A percentile compares a stretch with the other conserved stretches of the same genome.
Conservation (phyloP, 257 asterid species). For the Linderniella brevidens region DNA sequence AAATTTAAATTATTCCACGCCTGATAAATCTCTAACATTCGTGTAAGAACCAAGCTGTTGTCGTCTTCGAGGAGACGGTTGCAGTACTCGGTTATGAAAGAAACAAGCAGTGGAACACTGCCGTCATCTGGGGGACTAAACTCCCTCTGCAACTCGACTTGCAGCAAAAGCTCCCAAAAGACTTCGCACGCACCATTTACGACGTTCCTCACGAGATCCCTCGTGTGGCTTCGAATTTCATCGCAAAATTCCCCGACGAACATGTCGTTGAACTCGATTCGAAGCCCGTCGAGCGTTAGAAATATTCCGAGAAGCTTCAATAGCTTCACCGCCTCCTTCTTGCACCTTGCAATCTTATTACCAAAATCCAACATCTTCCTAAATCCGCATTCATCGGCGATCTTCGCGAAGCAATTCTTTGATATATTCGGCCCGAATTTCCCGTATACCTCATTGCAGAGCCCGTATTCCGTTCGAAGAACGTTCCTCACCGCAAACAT, state of each 20-base stretch:
- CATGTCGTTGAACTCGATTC: slow-evolving; percentile 57
- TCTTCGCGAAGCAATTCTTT: slow-evolving; percentile 44
- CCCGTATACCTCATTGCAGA: slow-evolving; percentile 38
- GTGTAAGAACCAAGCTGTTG: slow-evolving; percentile 28
- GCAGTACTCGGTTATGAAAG: slow-evolving; percentile 51
- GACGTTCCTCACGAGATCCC: slow-evolving; percentile 55
- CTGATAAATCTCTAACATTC: slow-evolving; percentile 53
- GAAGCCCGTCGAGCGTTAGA: slow-evolving; percentile 40
- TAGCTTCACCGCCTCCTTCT: slow-evolving; percentile 77
- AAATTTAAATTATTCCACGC: slow-evolving; percentile 32
- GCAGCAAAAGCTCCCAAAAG: slow-evolving; percentile 48
- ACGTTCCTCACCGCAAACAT: slow-evolving; percentile 39
- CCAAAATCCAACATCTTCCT: slow-evolving; percentile 40
- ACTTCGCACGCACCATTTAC: slow-evolving; percentile 47
- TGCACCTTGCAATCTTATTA: slow-evolving; percentile 27
- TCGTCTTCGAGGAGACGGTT: slow-evolving; percentile 53
- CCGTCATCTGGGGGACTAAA: slow-evolving; percentile 48
- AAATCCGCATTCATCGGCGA: slow-evolving; percentile 49
- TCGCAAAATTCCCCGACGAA: slow-evolving; percentile 41
- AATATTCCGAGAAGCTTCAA: slow-evolving; percentile 53
- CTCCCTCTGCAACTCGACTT: slow-evolving; percentile 55
- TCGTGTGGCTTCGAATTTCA: slow-evolving; percentile 40
- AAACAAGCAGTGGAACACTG: slow-evolving; percentile 39
- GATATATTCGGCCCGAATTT: slow-evolving; percentile 24
- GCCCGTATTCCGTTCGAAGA: slow-evolving; percentile 43